Base-by-base conservation (phyloP, 139 green algal genomes). In the Penium margaritaceum region DNA sequence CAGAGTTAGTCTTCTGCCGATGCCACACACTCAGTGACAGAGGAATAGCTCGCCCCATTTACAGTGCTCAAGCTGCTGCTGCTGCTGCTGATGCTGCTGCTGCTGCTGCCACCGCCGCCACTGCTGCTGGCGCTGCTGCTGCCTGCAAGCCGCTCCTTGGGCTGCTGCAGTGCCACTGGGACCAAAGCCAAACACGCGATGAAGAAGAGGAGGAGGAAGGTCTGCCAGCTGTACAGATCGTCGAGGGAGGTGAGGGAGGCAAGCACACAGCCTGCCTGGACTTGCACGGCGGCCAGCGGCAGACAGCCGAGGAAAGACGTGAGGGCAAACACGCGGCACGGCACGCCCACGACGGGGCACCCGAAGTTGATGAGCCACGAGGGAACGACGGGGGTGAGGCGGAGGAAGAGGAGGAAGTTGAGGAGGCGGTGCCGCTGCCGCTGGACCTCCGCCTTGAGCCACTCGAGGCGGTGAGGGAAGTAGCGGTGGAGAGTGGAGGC, bases 311-410 rank as follows among this genome's bases (percentile, higher is more conserved):
- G 30, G 51, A 60, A 60, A 5, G 51, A 33, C 30, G 24, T 24
- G 4, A 60, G 29, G 51, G 30, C 24, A 24, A 33, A 60, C 24
- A 60, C 30, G 2, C 54, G 72, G 6, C 91, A 62, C 1, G 87
- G 87, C 3, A 94, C 75, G n/a, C 80, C 77, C 24, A 92, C 87
- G 3, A 94, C 79, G 24, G 89, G 89, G 2, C 81, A 85, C 1
- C 83, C 86, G 39, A 94, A 75, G 47, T 92, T 94, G 81, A 94
- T 86, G 62, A 92, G 90, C 5, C 81, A 87, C 70, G 92, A 91
- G 1, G 89, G 89, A 57, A 93, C 57, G 19, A 94, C 54, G 34
- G 89, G 89, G 3, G 84, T 91, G 47, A 91, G 80, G 1, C 89
- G 78, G 37, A 94, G 82, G 62, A 92, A 89, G 2, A 94, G 54